Evolutionary conservation across 768 basidiomycete species (phyloP).

Genomic region (Pholiota microspora): DNA sequence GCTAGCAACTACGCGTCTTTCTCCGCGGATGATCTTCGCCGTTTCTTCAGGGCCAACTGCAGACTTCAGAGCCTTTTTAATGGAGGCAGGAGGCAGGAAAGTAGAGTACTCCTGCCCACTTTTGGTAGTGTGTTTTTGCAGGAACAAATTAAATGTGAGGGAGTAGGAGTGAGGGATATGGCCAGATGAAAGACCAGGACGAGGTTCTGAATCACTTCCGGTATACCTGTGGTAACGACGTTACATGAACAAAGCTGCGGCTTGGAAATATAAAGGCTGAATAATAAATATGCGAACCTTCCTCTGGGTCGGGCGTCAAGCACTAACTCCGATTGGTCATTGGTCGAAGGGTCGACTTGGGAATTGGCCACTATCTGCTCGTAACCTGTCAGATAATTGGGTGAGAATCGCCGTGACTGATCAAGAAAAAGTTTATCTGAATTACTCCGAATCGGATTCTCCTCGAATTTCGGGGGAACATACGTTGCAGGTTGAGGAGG

Average conservation of each 20-base stretch:
- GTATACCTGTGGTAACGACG: constrained; percentile 57
- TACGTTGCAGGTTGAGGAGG: constrained; percentile 37
- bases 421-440: constrained; percentile 5
- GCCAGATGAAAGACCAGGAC: constrained; percentile 83
- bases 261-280: background rate
- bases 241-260: background rate
- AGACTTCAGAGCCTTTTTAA: constrained; percentile 59
- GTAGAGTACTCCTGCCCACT: constrained; percentile 54
- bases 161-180: constrained; percentile 90
- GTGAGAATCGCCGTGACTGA: background rate
- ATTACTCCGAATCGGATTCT: constrained; percentile 52
- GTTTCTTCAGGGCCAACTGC: constrained; percentile 59
- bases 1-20: constrained; percentile 62
- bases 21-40: constrained; percentile 57
- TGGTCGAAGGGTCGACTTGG: constrained; percentile 37
- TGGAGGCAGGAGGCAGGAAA: constrained; percentile 52
- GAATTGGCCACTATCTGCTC: constrained; percentile 80
- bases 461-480: constrained; percentile 50
- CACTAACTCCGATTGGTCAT: constrained; percentile 60
- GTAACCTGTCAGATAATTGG: constrained; percentile 54
- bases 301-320: constrained; percentile 87
- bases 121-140: constrained; percentile 41
- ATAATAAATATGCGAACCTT: constrained; percentile 43
- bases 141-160: constrained; percentile 78
- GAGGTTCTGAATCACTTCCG: constrained; percentile 85